Evolutionary conservation across 2,329 filamentous ascomycete species (phyloP), one percentile per base, ranked within the genome.

Genomic region (Magnaporthiopsis rhizophila): DNA sequence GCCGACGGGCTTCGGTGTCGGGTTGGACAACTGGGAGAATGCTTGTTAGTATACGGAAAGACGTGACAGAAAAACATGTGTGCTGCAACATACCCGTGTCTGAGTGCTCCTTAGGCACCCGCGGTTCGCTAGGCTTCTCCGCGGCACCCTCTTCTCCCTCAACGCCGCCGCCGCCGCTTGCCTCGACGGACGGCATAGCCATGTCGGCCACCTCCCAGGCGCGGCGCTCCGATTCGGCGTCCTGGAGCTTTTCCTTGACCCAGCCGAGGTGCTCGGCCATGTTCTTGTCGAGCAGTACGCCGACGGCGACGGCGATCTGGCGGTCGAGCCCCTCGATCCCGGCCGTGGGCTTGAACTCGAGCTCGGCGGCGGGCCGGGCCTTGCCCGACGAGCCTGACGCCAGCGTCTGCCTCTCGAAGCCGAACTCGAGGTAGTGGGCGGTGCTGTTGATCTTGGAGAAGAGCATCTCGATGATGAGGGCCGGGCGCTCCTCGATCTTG

Each of bases 401-500:
- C 30, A 88, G 74, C 0, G 88, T 85, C 68, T 94, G 92, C 72
- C 88, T 91, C 71, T 97, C 92, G 69, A 91, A 89, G 0, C 95
- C 95, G 71, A 93, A 92, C 72, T 98, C 93, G 6, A 99, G 83
- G 73, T 92, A 98, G 75, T 90, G 91, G 0, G 92, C 84, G 0
- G 91, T 97, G 59, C 85, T 84, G 62, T 87, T 88, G 65, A 92
- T 89, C 75, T 99, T 99, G 74, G 91, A 96, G 76, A 99, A 99
- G 18, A 99, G 81, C 82, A 99, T 86, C 76, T 99, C 95, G 0
- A 96, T 89, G 62, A 96, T 83, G 57, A 97, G 80, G 67, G 94
- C 91, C 0, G 92, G 92, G 58, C 92, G 85, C 69, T 97, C 87
- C 66, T 95, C 85, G 1, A 98, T 83, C 76, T 95, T 96, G 72